Evolutionary conservation across 2,329 filamentous ascomycete genomes (phyloP).

Genomic region (Davidsoniella neocaledoniae): DNA sequence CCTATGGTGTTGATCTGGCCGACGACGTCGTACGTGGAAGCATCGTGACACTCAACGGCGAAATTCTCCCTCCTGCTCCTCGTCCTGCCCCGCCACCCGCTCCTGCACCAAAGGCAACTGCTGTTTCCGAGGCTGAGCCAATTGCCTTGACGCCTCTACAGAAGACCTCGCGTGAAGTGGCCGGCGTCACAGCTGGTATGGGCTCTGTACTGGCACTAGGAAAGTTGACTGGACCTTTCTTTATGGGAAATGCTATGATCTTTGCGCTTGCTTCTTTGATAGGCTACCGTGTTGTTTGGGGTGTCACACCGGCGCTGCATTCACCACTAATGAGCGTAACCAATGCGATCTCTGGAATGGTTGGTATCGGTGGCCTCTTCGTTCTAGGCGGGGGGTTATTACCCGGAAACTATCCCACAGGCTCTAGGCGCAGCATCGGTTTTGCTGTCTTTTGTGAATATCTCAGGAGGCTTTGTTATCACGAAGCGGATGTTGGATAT

Average conservation of each 20-base stretch:
- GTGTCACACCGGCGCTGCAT: conserved; percentile 66
- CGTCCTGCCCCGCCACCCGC: conserved; percentile 43
- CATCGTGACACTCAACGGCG: conserved; percentile 64
- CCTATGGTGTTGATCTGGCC: conserved; percentile 62
- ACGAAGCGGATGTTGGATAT: conserved; percentile 90
- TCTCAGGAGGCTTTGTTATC: conserved; percentile 78
- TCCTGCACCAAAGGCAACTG: conserved; percentile 16
- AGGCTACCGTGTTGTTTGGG: conserved; percentile 80
- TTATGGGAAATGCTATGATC: conserved; percentile 79
- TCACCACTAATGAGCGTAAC: conserved; percentile 86
- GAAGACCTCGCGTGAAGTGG: conserved; percentile 59
- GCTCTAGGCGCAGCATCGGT: conserved; percentile 64
- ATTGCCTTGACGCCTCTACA: conserved; percentile 69
- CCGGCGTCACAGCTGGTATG: conserved; percentile 61
- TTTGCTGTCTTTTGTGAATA: conserved; percentile 71
- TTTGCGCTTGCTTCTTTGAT: conserved; percentile 73
- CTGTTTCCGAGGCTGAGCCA: conserved; percentile 35
- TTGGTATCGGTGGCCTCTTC: conserved; percentile 75
- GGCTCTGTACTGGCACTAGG: conserved; percentile 57
- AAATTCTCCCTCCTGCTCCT: conserved; percentile 59
- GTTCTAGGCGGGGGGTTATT: conserved; percentile 65
- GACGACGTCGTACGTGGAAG: conserved; percentile 77
- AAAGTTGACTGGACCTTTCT: conserved; percentile 64
- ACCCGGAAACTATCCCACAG: conserved; percentile 66
- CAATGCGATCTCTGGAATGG: conserved; percentile 83